Conservation (phyloP, 805 yeast species). For the Jamesozyma lodderae region DNA sequence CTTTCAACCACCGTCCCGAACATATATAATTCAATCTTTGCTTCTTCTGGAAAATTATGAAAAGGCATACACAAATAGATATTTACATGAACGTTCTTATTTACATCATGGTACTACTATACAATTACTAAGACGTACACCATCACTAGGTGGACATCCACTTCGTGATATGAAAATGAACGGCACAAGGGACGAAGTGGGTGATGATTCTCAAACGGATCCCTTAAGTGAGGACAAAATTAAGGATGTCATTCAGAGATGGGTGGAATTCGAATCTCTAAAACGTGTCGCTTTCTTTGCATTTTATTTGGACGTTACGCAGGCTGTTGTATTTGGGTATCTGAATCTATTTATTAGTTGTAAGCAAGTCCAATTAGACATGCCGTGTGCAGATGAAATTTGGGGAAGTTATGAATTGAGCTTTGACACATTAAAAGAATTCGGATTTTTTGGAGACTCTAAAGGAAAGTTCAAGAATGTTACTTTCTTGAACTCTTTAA, state of each 20-base stretch:
- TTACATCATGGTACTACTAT: conserved; percentile 82
- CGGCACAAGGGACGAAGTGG: neutral
- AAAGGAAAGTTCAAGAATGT: conserved; percentile 21
- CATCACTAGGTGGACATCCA: conserved; percentile 68
- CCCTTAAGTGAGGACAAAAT: conserved; percentile 13
- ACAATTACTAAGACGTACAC: conserved; percentile 66
- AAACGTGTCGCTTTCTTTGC: conserved; percentile 76
- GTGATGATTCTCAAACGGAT: neutral
- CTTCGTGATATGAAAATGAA: conserved; percentile 13
- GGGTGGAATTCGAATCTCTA: conserved; percentile 76
- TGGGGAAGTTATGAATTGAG: conserved; percentile 39
- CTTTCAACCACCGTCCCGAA: conserved; percentile 65
- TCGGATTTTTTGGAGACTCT: conserved; percentile 17
- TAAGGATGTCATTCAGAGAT: conserved; percentile 31
- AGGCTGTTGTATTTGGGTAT: conserved; percentile 73
- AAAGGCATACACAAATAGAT: conserved; percentile 58
- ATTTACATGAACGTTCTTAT: conserved; percentile 72
- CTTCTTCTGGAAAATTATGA: conserved; percentile 71
- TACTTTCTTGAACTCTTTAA: conserved; percentile 49
- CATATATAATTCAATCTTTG: conserved; percentile 71
- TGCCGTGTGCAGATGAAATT: conserved; percentile 55
- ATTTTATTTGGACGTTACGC: conserved; percentile 70
- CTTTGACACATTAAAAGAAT: conserved; percentile 15
- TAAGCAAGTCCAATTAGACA: conserved; percentile 50
- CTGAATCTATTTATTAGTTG: conserved; percentile 43